A percentile compares a stretch with the other conserved stretches of the same genome.
Evolutionary conservation across 345 rosid species (phyloP).

Genomic region (Jatropha curcas): DNA sequence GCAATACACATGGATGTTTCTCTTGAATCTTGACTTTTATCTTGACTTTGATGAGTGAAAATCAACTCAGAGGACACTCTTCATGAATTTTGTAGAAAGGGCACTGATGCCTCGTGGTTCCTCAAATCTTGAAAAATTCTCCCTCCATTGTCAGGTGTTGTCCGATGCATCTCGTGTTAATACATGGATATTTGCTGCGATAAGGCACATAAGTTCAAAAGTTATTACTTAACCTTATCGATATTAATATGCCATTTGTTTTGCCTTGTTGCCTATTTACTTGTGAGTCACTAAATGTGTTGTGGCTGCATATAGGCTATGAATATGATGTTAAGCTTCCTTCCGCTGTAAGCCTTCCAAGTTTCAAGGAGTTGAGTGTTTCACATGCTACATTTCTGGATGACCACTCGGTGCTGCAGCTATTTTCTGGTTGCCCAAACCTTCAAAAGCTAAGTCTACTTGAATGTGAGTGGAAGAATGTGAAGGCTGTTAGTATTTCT

Average conservation of each 20-base stretch:
- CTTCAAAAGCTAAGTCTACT: not conserved
- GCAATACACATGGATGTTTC: not conserved
- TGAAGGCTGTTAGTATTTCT: not conserved
- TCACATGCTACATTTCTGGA: not conserved
- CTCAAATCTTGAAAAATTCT: not conserved
- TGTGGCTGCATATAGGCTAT: not conserved
- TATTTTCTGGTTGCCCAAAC: not conserved
- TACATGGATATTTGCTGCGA: constrained; percentile 13
- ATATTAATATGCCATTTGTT: not conserved
- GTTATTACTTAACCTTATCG: not conserved
- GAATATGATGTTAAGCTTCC: not conserved
- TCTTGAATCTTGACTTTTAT: not conserved
- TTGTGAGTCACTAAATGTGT: not conserved
- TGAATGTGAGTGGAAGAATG: not conserved
- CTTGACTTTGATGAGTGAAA: not conserved
- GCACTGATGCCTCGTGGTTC: not conserved
- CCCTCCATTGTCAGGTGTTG: not conserved
- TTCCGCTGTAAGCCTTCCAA: constrained; percentile 4
- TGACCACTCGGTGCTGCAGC: not conserved
- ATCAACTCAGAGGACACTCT: not conserved
- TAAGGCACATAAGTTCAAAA: not conserved
- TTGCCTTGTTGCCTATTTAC: constrained; percentile 10
- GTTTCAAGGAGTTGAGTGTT: constrained; percentile 14
- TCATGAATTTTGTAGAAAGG: constrained; percentile 21
- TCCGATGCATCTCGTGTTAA: not conserved